Conservation (phyloP, 257 asterid species). For the Fraxinus americana region DNA sequence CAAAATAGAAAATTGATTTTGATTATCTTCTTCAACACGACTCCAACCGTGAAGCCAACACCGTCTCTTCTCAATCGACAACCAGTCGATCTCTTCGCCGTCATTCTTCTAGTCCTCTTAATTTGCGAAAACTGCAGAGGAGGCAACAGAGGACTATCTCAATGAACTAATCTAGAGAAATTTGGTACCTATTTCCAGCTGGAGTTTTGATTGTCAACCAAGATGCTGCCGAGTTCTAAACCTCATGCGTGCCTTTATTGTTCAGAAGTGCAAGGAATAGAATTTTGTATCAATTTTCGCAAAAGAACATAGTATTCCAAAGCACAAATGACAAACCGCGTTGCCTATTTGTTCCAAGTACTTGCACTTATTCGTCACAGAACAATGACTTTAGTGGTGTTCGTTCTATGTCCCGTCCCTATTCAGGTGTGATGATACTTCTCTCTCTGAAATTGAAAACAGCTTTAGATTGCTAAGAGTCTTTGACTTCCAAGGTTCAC, state of each 20-base stretch:
- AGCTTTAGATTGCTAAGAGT: slow-evolving; percentile 28
- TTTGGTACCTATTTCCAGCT: slow-evolving; percentile 38
- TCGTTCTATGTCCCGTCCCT: slow-evolving; percentile 34
- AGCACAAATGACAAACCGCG: slow-evolving; percentile 23
- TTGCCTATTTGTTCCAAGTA: slow-evolving; percentile 34
- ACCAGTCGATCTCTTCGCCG: too few species aligned
- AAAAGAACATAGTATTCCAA: slow-evolving; percentile 1
- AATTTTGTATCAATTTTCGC: slow-evolving; percentile 31
- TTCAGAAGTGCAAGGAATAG: slow-evolving; percentile 35
- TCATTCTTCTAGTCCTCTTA: too few species aligned
- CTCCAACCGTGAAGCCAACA: too few species aligned
- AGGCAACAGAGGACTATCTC: slow-evolving; percentile 41
- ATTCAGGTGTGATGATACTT: slow-evolving; percentile 20
- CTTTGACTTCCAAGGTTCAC: slow-evolving; percentile 36
- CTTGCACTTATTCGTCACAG: not conserved
- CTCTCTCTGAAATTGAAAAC: slow-evolving; percentile 5
- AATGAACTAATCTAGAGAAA: slow-evolving; percentile 37
- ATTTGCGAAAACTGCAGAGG: slow-evolving; percentile 30
- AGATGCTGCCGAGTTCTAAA: slow-evolving; percentile 28
- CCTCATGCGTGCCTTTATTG: slow-evolving; percentile 29
- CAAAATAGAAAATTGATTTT: too few species aligned
- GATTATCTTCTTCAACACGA: too few species aligned
- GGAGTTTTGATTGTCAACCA: slow-evolving; percentile 34
- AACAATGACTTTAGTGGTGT: not conserved
- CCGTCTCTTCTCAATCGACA: too few species aligned